Evolutionary conservation across 495 filamentous ascomycete genomes (phyloP).

Genomic region (Xylaria venustula): DNA sequence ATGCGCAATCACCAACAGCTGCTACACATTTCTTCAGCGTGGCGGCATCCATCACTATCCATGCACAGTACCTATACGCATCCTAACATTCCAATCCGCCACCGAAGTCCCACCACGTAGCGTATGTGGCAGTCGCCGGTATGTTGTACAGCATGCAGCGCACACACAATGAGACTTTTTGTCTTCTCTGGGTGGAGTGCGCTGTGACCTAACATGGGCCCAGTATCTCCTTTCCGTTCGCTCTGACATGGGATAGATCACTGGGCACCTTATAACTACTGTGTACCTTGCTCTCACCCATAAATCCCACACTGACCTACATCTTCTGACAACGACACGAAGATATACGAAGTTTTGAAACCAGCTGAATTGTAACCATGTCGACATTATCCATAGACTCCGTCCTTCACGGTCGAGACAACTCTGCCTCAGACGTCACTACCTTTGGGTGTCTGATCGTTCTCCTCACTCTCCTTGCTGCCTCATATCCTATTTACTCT

Average conservation of each 20-base stretch:
- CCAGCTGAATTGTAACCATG: neutral
- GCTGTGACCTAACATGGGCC: neutral
- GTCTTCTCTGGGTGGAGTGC: neutral
- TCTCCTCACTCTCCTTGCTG: neutral
- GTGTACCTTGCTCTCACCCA: neutral
- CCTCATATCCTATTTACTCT: constrained; percentile 10
- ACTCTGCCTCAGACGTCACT: neutral
- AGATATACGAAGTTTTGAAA: neutral
- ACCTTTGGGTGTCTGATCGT: neutral
- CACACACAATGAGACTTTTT: neutral
- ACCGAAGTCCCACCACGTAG: neutral
- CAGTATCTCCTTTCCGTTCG: neutral
- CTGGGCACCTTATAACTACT: neutral
- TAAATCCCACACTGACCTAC: neutral
- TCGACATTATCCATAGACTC: neutral
- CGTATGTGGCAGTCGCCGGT: neutral
- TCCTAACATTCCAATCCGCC: neutral
- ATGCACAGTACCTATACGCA: neutral
- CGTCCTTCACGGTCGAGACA: neutral
- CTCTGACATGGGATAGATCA: neutral
- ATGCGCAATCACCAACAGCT: constrained; percentile 9
- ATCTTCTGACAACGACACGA: neutral
- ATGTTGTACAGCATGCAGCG: neutral
- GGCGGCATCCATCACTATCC: neutral
- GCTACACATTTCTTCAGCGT: neutral